Evolutionary conservation across 208 protist species (phyloP), one percentile per base, ranked within the genome.

Genomic region (Trypanosoma avium): DNA sequence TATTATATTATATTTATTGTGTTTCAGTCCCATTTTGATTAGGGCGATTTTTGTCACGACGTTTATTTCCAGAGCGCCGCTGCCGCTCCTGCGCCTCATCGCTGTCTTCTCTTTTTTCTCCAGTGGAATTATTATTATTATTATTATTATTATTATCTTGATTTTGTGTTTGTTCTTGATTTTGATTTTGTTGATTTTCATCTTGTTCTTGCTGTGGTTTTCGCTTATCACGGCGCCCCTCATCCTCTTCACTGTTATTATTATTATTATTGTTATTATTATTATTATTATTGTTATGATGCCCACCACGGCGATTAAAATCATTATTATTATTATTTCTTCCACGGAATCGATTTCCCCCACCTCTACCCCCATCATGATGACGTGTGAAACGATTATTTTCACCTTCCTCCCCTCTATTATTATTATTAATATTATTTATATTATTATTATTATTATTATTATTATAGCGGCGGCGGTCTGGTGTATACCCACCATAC

Each of bases 401-500:
- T 8, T 15, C 13, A 21, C 35, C 43, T 22, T 30, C 46, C n/a
- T n/a, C n/a, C n/a, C n/a, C n/a, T n/a, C n/a, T n/a, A n/a, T n/a
- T n/a, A n/a, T n/a, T n/a, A n/a, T n/a, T n/a, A n/a, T n/a, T n/a
- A n/a, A n/a, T n/a, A n/a, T n/a, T n/a, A n/a, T n/a, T n/a, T n/a
- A n/a, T n/a, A n/a, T n/a, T n/a, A n/a, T n/a, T n/a, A n/a, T n/a
- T n/a, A n/a, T 72, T 53, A 7, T 61, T 54, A 43, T 62, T 60
- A 29, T 72, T 64, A 22, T 65, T 45, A 43, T 48, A 22, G 43
- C 55, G 58, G n/a, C 55, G 36, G 48, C 47, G 58, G 24, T 71
- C 43, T 27, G 45, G 46, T 22, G 38, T 32, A 30, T 64, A 43
- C 12, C 40, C 38, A 8, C 21, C 21, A 24, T 7, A 47, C 17